Evolutionary conservation across 495 filamentous ascomycete genomes (phyloP), one percentile per base, ranked within the genome.

Genomic region (Trichocladium antarcticum): DNA sequence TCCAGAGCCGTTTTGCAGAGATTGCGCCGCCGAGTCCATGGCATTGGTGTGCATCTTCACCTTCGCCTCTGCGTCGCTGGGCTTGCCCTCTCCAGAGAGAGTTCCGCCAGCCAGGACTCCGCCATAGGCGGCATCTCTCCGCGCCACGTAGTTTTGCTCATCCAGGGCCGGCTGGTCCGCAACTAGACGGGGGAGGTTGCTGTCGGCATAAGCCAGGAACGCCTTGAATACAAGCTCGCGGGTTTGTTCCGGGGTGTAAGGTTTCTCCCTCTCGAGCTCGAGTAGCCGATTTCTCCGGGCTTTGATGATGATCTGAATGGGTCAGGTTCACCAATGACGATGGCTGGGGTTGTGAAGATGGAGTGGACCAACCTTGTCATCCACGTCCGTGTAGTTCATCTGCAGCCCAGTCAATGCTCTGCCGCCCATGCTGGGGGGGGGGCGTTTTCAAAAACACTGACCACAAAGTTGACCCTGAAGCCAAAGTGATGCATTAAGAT

Each of bases 351-450:
- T 8, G 8, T 6, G 10, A 8, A 2, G 21, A 3, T 10, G 16
- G 5, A 1, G 12, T 32, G 19, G 35, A 14, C 57, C 22, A 22
- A 85, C 81, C 79, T 94, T 97, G 68, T 95, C 87, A 62, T 95
- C 88, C 1, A 95, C 77, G 68, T 95, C 67, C 5, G 89, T 95
- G 56, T 94, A 85, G 65, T 98, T 98, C 84, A 93, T 90, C 58
- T 61, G 16, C 34, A 37, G 6, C 7, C 20, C 6, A 6, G 39
- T 55, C 37, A 57, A 28, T 29, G 1, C 0, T 31, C 17, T 17
- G 20, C 3, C 10, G n/a, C 9, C 10, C 11, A 10, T 14, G 2
- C 31, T 10, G 31, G 10, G 9, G 3, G 4, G 2, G 4, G 1
- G 4, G 2, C 3, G 1, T 36, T 32, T 42, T 48, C 24, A 32